A percentile compares a stretch with the other conserved stretches of the same genome.
Evolutionary conservation across 2,329 filamentous ascomycete species (phyloP).

Genomic region (Epicoccum sorghinum): DNA sequence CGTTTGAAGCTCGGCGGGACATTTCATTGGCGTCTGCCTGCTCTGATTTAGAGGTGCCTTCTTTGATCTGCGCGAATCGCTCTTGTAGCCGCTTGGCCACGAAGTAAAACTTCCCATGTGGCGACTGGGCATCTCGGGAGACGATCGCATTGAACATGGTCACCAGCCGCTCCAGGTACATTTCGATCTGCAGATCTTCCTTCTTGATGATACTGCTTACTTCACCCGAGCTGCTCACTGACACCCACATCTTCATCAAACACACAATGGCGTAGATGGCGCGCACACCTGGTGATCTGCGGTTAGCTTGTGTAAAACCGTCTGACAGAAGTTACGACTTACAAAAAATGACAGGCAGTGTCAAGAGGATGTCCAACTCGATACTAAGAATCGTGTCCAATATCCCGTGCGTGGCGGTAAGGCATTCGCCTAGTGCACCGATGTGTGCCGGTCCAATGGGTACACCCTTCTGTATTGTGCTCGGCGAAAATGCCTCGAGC

Average conservation of each 20-base stretch:
- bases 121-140: slow-evolving; percentile 48
- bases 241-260: slow-evolving; percentile 66
- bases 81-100: slow-evolving; percentile 54
- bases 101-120: slow-evolving; percentile 55
- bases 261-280: slow-evolving; percentile 63
- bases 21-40: slow-evolving; percentile 31
- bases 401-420: slow-evolving; percentile 54
- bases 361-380: slow-evolving; percentile 51
- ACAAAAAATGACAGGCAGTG: slow-evolving; percentile 55
- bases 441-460: slow-evolving; percentile 55
- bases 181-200: slow-evolving; percentile 55
- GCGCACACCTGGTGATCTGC: slow-evolving; percentile 52
- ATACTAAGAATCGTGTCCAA: slow-evolving; percentile 58
- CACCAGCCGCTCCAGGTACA: slow-evolving; percentile 54
- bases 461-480: slow-evolving; percentile 46
- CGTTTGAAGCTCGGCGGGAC: slow-evolving; percentile 23
- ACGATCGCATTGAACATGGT: slow-evolving; percentile 53
- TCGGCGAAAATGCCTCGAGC: slow-evolving; percentile 48
- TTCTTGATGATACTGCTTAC: slow-evolving; percentile 57
- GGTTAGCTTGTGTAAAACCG: slow-evolving; percentile 20
- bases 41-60: slow-evolving; percentile 47
- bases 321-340: slow-evolving; percentile 15
- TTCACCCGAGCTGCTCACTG: slow-evolving; percentile 57
- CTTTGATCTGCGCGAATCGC: slow-evolving; percentile 52
- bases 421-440: slow-evolving; percentile 54